phyloP scores from a whole-genome alignment of 345 rosid species.

The Geranium rotundifolium region DNA sequence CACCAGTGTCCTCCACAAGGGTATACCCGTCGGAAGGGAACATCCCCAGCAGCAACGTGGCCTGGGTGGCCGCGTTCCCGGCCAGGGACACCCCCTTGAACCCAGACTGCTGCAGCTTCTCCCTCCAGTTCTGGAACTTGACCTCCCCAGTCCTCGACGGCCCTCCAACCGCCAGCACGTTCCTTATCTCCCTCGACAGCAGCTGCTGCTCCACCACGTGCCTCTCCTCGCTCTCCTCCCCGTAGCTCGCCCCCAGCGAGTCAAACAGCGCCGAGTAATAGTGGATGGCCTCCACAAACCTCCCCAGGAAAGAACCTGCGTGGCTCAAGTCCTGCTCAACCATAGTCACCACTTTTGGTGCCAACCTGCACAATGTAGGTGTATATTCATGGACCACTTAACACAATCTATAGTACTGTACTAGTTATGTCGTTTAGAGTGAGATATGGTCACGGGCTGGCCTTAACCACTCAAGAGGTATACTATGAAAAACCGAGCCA shows the following conservation, averaged over 20 bases:
- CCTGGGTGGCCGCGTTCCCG: conserved; percentile 91
- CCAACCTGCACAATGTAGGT: conserved; percentile 36
- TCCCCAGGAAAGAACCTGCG: conserved; percentile 79
- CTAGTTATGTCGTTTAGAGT: not conserved
- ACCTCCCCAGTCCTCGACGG: conserved; percentile 64
- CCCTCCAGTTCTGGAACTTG: conserved; percentile 89
- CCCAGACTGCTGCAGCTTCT: conserved; percentile 76
- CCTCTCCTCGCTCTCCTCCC: conserved; percentile 96
- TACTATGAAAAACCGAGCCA: not conserved
- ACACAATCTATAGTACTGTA: not conserved
- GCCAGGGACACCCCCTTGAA: conserved; percentile 74
- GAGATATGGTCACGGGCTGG: not conserved
- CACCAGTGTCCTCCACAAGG: conserved; percentile 82
- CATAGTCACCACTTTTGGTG: conserved; percentile 91
- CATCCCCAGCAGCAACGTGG: conserved; percentile 81
- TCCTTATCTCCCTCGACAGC: conserved; percentile 76
- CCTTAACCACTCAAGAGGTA: not conserved
- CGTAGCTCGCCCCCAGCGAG: conserved; percentile 86
- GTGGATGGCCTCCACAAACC: conserved; percentile 96
- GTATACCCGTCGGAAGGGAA: conserved; percentile 94
- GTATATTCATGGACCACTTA: too few relatives aligned
- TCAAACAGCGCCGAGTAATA: conserved; percentile 94
- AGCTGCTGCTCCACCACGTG: conserved; percentile 96
- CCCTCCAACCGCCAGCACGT: conserved; percentile 79
- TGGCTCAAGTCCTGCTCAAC: conserved; percentile 96